Conservation (phyloP, 2,329 filamentous ascomycete species). For the Xenosphaeropsis pyriputrescens region DNA sequence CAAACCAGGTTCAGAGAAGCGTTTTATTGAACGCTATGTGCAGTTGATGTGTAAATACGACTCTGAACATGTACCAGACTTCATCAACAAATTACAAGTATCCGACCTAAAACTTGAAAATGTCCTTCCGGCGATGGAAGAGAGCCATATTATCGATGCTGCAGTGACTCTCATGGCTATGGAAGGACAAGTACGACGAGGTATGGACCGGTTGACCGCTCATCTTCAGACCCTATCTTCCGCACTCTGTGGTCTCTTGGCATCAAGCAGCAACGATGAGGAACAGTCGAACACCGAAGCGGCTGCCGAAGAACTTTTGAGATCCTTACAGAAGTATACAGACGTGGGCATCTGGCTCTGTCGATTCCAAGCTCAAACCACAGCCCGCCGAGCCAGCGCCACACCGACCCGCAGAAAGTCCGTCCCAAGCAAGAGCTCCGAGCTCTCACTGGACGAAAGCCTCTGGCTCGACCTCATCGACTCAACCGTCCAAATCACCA, state of each 20-base stretch:
- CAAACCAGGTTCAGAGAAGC: constrained; percentile 29
- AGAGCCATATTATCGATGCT: constrained; percentile 80
- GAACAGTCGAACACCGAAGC: constrained; percentile 29
- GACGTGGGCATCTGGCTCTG: constrained; percentile 94
- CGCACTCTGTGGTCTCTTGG: constrained; percentile 59
- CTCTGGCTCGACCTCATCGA: constrained; percentile 50
- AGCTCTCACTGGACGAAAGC: constrained; percentile 36
- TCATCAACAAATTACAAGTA: constrained; percentile 61
- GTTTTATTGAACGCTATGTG: constrained; percentile 71
- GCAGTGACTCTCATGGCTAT: constrained; percentile 82
- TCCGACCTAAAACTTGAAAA: constrained; percentile 67
- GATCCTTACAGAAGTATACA: constrained; percentile 73
- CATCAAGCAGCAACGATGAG: constrained; percentile 40
- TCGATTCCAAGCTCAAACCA: constrained; percentile 62
- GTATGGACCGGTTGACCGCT: constrained; percentile 71
- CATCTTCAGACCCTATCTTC: constrained; percentile 71
- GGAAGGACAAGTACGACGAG: constrained; percentile 69
- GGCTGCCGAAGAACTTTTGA: constrained; percentile 58
- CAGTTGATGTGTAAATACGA: constrained; percentile 84
- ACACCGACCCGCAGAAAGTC: constrained; percentile 34
- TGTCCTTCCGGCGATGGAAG: constrained; percentile 77
- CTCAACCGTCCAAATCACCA: constrained; percentile 46
- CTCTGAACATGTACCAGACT: constrained; percentile 69
- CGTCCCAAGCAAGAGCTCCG: constrained; percentile 15
- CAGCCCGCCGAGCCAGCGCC: constrained; percentile 20